Evolutionary conservation across 2,329 filamentous ascomycete genomes (phyloP).

Genomic region (Penicillium sp.): DNA sequence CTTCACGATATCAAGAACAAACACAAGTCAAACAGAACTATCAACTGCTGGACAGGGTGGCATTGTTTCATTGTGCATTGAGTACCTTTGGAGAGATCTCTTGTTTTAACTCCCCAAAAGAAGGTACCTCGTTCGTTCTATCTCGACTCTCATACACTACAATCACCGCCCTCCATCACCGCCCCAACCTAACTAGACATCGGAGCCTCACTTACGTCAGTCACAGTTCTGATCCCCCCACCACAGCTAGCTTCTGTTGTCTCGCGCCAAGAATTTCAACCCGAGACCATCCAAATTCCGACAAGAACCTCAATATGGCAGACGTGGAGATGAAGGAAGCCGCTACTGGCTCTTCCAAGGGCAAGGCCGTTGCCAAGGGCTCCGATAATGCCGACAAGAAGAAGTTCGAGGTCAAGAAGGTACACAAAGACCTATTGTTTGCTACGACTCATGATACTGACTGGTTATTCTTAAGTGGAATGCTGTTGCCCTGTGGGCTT

Average conservation of each 20-base stretch:
- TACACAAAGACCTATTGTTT: slow-evolving; percentile 41
- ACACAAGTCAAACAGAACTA: slow-evolving; percentile 18
- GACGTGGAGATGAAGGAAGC: slow-evolving; percentile 96
- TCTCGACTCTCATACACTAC: neutral
- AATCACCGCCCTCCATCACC: slow-evolving; percentile 2
- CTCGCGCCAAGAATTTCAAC: slow-evolving; percentile 10
- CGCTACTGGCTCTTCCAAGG: slow-evolving; percentile 49
- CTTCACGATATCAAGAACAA: slow-evolving; percentile 19
- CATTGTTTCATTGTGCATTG: neutral
- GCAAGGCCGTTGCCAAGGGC: slow-evolving; percentile 57
- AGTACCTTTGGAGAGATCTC: slow-evolving; percentile 6
- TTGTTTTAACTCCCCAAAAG: neutral
- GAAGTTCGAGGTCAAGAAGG: slow-evolving; percentile 99
- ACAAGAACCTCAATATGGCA: slow-evolving; percentile 62
- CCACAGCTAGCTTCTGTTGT: slow-evolving; percentile 8
- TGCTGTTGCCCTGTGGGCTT: slow-evolving; percentile 95
- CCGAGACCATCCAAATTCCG: neutral
- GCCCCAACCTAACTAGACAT: neutral
- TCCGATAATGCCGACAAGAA: slow-evolving; percentile 70
- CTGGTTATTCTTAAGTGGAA: slow-evolving; percentile 71
- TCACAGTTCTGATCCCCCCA: slow-evolving; percentile 11
- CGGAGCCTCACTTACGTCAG: slow-evolving; percentile 14
- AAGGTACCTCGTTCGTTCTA: neutral
- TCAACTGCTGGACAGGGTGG: neutral
- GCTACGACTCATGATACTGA: slow-evolving; percentile 11